These are phyloP conservation scores for Neocallimastix lanati DNA, from an alignment of 192 early-diverging fungal genomes.

Conservation along the genomic window DNA sequence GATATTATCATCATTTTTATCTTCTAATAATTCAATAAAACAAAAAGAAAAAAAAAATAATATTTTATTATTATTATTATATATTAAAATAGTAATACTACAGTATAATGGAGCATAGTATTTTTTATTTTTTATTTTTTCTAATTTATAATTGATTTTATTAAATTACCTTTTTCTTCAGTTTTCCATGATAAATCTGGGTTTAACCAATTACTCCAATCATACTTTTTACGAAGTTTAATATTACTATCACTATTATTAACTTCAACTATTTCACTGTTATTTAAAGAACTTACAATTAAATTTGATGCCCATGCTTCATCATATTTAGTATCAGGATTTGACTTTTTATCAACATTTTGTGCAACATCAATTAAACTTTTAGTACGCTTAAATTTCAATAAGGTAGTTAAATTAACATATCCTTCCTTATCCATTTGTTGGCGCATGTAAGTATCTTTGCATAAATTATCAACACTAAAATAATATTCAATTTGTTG, in stretches of 20 bases:
- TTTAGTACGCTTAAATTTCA: constrained; percentile 74
- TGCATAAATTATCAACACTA: constrained; percentile 88
- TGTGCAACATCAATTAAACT: neutral
- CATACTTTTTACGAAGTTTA: neutral
- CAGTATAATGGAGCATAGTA: too few relatives aligned
- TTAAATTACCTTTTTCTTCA: neutral
- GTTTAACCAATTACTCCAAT: neutral
- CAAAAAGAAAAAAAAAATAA: too few relatives aligned
- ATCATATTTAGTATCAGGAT: neutral
- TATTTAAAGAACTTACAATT: neutral
- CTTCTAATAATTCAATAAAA: too few relatives aligned
- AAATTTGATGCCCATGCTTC: neutral
- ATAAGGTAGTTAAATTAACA: constrained; percentile 57
- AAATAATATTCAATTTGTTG: constrained; percentile 85
- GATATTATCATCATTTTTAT: too few relatives aligned
- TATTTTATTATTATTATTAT: too few relatives aligned
- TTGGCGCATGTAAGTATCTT: constrained; percentile 79
- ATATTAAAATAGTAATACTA: too few relatives aligned
- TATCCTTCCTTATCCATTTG: constrained; percentile 81
- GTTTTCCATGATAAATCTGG: neutral
- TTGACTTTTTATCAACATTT: neutral
- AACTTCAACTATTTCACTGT: neutral
- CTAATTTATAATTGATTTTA: too few relatives aligned
- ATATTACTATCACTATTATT: neutral
- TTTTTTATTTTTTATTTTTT: too few relatives aligned